phyloP scores from a whole-genome alignment of 179 eudicot genomes.

The Vitellaria paradoxa region DNA sequence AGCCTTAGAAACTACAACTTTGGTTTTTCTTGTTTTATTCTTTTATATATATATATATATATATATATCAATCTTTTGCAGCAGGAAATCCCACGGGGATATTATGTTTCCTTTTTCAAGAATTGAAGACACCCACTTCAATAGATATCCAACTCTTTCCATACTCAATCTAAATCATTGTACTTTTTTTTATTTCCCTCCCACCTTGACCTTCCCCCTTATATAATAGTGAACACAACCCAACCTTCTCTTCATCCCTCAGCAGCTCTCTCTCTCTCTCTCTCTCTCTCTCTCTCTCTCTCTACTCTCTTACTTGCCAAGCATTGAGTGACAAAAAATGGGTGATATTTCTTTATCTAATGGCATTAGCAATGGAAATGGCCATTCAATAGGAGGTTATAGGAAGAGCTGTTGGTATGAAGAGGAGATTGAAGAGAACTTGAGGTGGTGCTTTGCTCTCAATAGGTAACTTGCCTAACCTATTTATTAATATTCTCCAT shows the following conservation, averaged over 20 bases:
- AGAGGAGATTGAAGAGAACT: conserved; percentile 85
- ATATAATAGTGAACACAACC: neutral
- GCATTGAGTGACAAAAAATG: conserved; percentile 25
- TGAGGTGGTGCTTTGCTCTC: conserved; percentile 90
- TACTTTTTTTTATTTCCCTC: conserved; percentile 14
- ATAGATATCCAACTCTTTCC: neutral
- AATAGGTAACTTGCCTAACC: conserved; percentile 44
- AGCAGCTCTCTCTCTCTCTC: conserved; percentile 2
- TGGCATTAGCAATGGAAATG: conserved; percentile 34
- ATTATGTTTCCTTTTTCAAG: neutral
- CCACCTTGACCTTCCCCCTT: conserved; percentile 24
- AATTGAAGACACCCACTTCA: conserved; percentile 8
- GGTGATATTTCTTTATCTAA: conserved; percentile 57
- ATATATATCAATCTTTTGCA: neutral
- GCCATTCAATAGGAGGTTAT: conserved; percentile 29
- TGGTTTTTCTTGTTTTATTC: neutral
- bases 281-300: conserved; percentile 9
- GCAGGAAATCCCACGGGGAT: conserved; percentile 11
- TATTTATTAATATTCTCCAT: neutral
- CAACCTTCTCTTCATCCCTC: conserved; percentile 14
- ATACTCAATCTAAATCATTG: conserved; percentile 6
- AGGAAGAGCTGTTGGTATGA: conserved; percentile 94
- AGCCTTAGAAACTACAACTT: neutral
- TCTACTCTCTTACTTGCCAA: neutral
- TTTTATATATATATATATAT: neutral